phyloP scores from a whole-genome alignment of 2,329 filamentous ascomycete genomes.

The Penicillium palitans region DNA sequence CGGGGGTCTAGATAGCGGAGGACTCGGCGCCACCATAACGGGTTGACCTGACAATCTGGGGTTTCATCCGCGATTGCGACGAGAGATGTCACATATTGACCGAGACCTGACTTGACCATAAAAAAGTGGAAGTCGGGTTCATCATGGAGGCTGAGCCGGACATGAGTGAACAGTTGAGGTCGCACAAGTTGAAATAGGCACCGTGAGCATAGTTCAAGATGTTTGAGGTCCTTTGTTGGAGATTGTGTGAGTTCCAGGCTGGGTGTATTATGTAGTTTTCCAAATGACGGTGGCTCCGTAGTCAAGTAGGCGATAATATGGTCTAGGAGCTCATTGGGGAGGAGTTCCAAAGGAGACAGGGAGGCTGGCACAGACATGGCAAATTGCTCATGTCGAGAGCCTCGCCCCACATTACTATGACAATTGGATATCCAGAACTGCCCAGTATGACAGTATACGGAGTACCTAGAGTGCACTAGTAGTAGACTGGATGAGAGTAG shows the following conservation, averaged over 20 bases:
- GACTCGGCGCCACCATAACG: slow-evolving; percentile 57
- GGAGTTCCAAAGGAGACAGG: slow-evolving; percentile 21
- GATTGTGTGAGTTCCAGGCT: slow-evolving; percentile 45
- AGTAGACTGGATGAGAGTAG: neutral
- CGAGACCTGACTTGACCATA: slow-evolving; percentile 33
- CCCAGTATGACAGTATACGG: neutral
- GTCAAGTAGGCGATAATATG: slow-evolving; percentile 60
- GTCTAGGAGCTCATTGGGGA: slow-evolving; percentile 64
- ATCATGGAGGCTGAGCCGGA: slow-evolving; percentile 42
- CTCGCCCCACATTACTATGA: slow-evolving; percentile 19
- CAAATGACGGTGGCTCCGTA: slow-evolving; percentile 50
- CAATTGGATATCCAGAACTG: neutral
- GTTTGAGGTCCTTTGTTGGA: slow-evolving; percentile 52
- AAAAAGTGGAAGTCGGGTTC: slow-evolving; percentile 43
- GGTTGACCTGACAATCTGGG: slow-evolving; percentile 39
- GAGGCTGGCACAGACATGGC: slow-evolving; percentile 26
- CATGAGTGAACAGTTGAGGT: slow-evolving; percentile 60
- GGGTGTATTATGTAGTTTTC: slow-evolving; percentile 53
- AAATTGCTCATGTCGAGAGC: slow-evolving; percentile 26
- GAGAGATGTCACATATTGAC: slow-evolving; percentile 48
- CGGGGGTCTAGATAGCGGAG: slow-evolving; percentile 56
- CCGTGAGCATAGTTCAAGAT: slow-evolving; percentile 55
- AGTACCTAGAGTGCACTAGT: neutral
- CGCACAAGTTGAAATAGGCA: slow-evolving; percentile 55
- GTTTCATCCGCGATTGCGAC: slow-evolving; percentile 47